These are phyloP conservation scores for Pleurotus djamor DNA, from an alignment of 768 basidiomycete genomes.

Conservation along the genomic window DNA sequence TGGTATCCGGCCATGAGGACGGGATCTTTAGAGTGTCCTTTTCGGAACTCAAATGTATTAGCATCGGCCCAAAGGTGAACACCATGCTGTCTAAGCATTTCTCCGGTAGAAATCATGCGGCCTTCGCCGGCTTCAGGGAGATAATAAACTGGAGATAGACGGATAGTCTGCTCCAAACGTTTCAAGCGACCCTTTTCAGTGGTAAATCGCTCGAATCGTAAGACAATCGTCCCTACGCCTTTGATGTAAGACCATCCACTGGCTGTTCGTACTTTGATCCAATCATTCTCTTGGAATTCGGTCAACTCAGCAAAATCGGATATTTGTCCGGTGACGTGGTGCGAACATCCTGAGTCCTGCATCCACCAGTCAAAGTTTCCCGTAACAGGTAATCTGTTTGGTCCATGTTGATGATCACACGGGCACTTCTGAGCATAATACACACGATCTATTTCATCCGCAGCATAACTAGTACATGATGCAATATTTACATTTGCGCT, in stretches of 20 bases:
- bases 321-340: constrained; percentile 13
- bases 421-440: too few relatives aligned
- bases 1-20: neutral
- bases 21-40: neutral
- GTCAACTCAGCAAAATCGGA: neutral
- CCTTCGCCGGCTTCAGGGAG: neutral
- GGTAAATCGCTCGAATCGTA: neutral
- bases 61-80: neutral
- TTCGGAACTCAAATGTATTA: neutral
- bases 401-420: too few relatives aligned
- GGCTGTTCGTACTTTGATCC: neutral
- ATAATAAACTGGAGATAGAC: neutral
- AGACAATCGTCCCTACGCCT: neutral
- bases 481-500: too few relatives aligned
- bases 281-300: neutral
- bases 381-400: too few relatives aligned
- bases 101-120: neutral
- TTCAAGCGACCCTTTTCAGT: neutral
- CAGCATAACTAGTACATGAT: too few relatives aligned
- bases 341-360: neutral
- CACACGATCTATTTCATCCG: too few relatives aligned
- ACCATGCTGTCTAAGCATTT: neutral
- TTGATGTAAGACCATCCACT: neutral
- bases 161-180: neutral
- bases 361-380: neutral